Conservation (phyloP, 2,329 filamentous ascomycete species). For the Hirsutella rhossiliensis region DNA sequence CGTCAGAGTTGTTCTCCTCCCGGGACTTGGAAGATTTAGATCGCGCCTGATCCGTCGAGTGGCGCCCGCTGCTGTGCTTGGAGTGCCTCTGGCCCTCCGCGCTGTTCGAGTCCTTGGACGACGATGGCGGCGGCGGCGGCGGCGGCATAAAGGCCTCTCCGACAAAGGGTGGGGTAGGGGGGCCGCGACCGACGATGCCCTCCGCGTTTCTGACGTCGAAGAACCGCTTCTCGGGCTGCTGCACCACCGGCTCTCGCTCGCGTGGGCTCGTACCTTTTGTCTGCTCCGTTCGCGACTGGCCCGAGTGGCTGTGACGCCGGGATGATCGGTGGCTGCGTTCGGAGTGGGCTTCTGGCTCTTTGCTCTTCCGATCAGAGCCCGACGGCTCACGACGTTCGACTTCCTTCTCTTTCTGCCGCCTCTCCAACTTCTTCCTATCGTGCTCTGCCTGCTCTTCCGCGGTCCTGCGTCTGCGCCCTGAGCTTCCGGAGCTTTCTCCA, state of each 20-base stretch:
- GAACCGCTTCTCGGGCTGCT: constrained; percentile 24
- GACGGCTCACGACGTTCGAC: constrained; percentile 13
- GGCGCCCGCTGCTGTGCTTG: constrained; percentile 12
- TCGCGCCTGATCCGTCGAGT: constrained; percentile 15
- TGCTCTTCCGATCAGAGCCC: constrained; percentile 14
- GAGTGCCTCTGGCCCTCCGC: constrained; percentile 9
- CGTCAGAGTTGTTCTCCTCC: constrained; percentile 11
- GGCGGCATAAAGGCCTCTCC: constrained; percentile 1
- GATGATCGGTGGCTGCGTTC: constrained; percentile 22
- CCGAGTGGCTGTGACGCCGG: constrained; percentile 28
- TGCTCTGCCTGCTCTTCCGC: neutral
- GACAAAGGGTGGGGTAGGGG: constrained; percentile 9
- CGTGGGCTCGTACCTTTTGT: constrained; percentile 15
- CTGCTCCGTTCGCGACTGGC: constrained; percentile 17
- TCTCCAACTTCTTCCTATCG: constrained; percentile 36
- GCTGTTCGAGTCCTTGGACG: neutral
- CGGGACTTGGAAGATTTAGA: constrained; percentile 12
- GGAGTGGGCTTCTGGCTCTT: constrained; percentile 19
- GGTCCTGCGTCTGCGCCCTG: constrained; percentile 25
- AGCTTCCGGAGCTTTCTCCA: constrained; percentile 24
- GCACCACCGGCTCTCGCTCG: constrained; percentile 10
- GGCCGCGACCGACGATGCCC: constrained; percentile 16
- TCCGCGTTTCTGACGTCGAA: constrained; percentile 27
- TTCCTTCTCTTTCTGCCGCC: constrained; percentile 17
- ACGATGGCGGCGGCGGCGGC: neutral